Base-by-base conservation (phyloP, 2,329 filamentous ascomycete genomes). In the Zopfia rhizophila region DNA sequence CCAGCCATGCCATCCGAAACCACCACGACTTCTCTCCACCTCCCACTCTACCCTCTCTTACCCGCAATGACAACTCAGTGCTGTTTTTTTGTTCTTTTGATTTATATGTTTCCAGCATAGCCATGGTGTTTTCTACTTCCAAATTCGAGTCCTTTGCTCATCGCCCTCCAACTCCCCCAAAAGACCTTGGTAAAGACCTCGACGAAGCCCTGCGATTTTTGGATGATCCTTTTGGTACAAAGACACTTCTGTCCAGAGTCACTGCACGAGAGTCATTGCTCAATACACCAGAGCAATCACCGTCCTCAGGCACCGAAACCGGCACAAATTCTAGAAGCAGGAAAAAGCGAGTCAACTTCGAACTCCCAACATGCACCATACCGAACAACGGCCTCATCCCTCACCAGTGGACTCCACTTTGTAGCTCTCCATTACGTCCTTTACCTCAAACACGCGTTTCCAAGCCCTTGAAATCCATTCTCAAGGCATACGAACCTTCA, bases 381-480 rank as follows among this genome's bases (percentile, higher is more conserved):
- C 81, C 82, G 57, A 78, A 78, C 61, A 81, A 78, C 50, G 56
- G 51, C 35, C 47, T 55, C 6, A 16, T 53, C 18, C 52, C 53
- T 27, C 58, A 60, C 33, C 56, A 57, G 19, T 68, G 60, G 56
- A 66, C 65, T 7, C 65, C 68, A 6, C 61, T 58, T 5, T 60
- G 70, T 35, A 76, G 72, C 55, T 72, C 75, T n/a, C 72, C 75
- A 5, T 56, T 79, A 13, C 74, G 77, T 38, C 70, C 72, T 18
- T 65, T 82, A 3, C 78, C 76, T 23, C 77, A 77, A 43, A 75
- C 74, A 28, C 78, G 78, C 50, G 76, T 82, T 53, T 77, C 74
- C 31, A 82, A 78, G 53, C 82, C 84, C 5, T 68, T 80, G n/a
- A 87, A 86, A 60, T 87, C 86, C 3, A 99, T 99, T 40, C 80